A percentile compares a stretch with the other conserved stretches of the same genome.
These are phyloP conservation scores for Apophysomyces trapeziformis DNA, from an alignment of 371 early-diverging fungal species.

Conservation along the genomic window DNA sequence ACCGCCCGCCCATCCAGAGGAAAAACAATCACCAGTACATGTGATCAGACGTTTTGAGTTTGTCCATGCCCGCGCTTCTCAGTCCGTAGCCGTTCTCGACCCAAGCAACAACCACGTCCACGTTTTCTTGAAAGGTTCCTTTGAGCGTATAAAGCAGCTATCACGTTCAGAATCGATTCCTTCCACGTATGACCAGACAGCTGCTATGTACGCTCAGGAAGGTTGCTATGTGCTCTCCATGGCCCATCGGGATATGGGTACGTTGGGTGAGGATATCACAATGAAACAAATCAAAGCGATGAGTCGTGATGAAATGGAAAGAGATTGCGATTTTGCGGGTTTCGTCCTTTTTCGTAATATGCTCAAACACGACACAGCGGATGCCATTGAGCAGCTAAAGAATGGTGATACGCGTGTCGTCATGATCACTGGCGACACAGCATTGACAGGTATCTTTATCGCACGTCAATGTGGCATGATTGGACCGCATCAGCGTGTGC, in stretches of 20 bases:
- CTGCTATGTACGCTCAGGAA: slow-evolving; percentile 67
- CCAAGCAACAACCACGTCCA: slow-evolving; percentile 55
- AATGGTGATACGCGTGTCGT: slow-evolving; percentile 75
- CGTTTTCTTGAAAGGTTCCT: slow-evolving; percentile 83
- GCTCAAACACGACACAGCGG: slow-evolving; percentile 81
- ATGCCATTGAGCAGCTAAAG: slow-evolving; percentile 77
- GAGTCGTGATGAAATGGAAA: slow-evolving; percentile 73
- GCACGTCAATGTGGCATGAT: slow-evolving; percentile 84
- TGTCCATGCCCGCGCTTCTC: slow-evolving; percentile 83
- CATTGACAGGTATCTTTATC: slow-evolving; percentile 86
- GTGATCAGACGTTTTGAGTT: slow-evolving; percentile 87
- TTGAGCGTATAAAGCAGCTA: slow-evolving; percentile 71
- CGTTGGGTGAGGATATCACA: slow-evolving; percentile 39
- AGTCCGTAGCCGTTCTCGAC: slow-evolving; percentile 78
- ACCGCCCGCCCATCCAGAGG: slow-evolving; percentile 20
- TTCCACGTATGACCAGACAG: slow-evolving; percentile 59
- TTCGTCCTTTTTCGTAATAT: slow-evolving; percentile 91
- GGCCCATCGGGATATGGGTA: slow-evolving; percentile 63
- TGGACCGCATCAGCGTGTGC: slow-evolving; percentile 41
- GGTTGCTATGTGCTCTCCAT: slow-evolving; percentile 86
- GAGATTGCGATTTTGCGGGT: slow-evolving; percentile 65
- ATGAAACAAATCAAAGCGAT: slow-evolving; percentile 46
- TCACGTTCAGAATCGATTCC: slow-evolving; percentile 60
- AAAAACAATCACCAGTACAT: slow-evolving; percentile 34
- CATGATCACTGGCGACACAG: slow-evolving; percentile 95